Evolutionary conservation across 2,329 filamentous ascomycete species (phyloP), one percentile per base, ranked within the genome.

Genomic region (Cadophora malorum): DNA sequence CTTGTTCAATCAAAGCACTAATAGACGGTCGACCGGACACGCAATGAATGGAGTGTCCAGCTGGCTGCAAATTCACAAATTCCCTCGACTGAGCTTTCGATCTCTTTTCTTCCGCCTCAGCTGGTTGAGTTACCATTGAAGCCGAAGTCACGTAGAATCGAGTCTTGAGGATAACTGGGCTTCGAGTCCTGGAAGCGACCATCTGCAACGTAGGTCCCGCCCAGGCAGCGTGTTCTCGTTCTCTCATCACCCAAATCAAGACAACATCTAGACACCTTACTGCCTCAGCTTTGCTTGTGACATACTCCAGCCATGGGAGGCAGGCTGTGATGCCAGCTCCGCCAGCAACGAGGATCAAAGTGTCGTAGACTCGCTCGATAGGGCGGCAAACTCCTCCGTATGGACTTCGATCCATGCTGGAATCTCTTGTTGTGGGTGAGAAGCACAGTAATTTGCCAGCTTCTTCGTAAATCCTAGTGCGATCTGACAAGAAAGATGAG

Each of bases 401-500:
- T 2, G 76, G 74, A 0, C 76, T 41, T 78, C 76, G 55, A 78
- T 66, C 64, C 69, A 71, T 23, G 71, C 70, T 19, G 61, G 47
- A n/a, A 69, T 28, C 31, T 62, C 59, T 45, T 52, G 49, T 19
- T 41, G 50, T 25, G 12, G 49, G 19, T 62, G 53, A 25, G 63
- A 41, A 16, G 31, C 33, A n/a, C 49, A 63, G 35, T 49, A 35
- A 6, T 25, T 35, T 6, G 41, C 47, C 10, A 67, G 25, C 16
- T 45, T 61, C 10, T 45, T 56, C n/a, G 76, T 78, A 64, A 78
- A 76, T 45, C 77, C 76, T 60, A 35, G 6, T 74, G 72, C 1
- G 73, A 53, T 50, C 71, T 71, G 4, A 74, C 61, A 12, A 76
- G 67, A 63, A 79, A 78, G 19, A 69, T 63, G 45, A 77, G 23